Percentiles rank a stretch among this genome's conserved stretches.
These are phyloP conservation scores for Lodderomyces parapsilosis DNA, from an alignment of 1,139 yeast genomes.

Conservation along the genomic window DNA sequence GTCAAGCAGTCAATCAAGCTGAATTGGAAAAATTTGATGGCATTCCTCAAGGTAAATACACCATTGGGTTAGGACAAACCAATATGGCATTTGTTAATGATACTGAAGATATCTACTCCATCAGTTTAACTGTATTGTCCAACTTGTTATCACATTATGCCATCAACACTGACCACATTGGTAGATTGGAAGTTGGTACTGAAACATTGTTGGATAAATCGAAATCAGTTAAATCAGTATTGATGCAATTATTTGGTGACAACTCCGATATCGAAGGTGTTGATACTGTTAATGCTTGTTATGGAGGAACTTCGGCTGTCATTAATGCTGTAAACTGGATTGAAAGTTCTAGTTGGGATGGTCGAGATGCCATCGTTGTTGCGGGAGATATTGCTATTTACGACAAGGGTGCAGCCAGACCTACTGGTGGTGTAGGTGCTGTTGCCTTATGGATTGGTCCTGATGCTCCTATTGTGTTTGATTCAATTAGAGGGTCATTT, in stretches of 20 bases:
- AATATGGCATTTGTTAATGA: constrained; percentile 97
- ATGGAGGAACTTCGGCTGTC: constrained; percentile 96
- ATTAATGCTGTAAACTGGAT: constrained; percentile 95
- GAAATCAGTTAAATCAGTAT: constrained; percentile 92
- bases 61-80: constrained; percentile 98
- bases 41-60: constrained; percentile 92
- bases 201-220: constrained; percentile 97
- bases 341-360: constrained; percentile 97
- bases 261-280: constrained; percentile 94
- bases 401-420: constrained; percentile 97
- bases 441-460: constrained; percentile 96
- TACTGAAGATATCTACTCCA: constrained; percentile 94
- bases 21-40: constrained; percentile 85
- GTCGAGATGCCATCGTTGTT: constrained; percentile 95
- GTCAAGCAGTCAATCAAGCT: constrained; percentile 78
- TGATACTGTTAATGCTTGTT: constrained; percentile 96
- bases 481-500: constrained; percentile 81
- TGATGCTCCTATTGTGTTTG: constrained; percentile 95
- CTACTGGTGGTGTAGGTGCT: constrained; percentile 99
- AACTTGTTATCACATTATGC: constrained; percentile 75
- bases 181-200: constrained; percentile 98
- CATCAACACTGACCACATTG: constrained; percentile 78
- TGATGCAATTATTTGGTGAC: constrained; percentile 90
- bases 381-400: constrained; percentile 98
- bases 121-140: constrained; percentile 80